Conservation (phyloP, 192 early-diverging fungal species). For the Podila minutissima region DNA sequence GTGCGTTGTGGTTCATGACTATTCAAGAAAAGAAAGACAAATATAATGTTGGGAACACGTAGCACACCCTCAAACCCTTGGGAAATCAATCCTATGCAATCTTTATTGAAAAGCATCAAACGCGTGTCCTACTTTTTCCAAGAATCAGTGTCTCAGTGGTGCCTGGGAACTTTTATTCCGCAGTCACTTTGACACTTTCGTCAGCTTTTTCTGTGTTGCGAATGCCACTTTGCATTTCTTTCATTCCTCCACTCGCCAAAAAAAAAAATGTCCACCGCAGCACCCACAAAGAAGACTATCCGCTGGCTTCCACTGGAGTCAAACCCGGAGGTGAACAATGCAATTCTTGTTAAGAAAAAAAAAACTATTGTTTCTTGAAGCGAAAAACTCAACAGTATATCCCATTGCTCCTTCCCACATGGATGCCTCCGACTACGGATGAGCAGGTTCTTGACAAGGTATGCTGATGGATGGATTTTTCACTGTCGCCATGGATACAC, state of each 20-base stretch:
- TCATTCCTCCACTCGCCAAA: neutral
- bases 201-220: neutral
- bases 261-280: constrained; percentile 3
- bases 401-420: too few relatives aligned
- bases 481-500: neutral
- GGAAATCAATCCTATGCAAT: too few relatives aligned
- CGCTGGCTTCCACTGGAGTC: constrained; percentile 91
- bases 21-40: neutral
- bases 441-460: constrained; percentile 73
- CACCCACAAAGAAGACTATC: constrained; percentile 46
- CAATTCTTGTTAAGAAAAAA: neutral
- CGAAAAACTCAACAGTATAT: too few relatives aligned
- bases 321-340: constrained; percentile 77
- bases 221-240: neutral
- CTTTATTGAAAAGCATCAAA: too few relatives aligned
- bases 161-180: neutral
- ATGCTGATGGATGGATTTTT: constrained; percentile 2
- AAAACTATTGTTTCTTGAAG: neutral
- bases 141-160: too few relatives aligned
- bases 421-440: neutral
- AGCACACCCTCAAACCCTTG: too few relatives aligned
- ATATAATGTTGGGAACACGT: too few relatives aligned
- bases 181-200: neutral
- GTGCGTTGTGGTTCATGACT: too few relatives aligned
- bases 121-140: too few relatives aligned